Base-by-base conservation (phyloP, 495 filamentous ascomycete genomes). In the Penicillium fimorum region DNA sequence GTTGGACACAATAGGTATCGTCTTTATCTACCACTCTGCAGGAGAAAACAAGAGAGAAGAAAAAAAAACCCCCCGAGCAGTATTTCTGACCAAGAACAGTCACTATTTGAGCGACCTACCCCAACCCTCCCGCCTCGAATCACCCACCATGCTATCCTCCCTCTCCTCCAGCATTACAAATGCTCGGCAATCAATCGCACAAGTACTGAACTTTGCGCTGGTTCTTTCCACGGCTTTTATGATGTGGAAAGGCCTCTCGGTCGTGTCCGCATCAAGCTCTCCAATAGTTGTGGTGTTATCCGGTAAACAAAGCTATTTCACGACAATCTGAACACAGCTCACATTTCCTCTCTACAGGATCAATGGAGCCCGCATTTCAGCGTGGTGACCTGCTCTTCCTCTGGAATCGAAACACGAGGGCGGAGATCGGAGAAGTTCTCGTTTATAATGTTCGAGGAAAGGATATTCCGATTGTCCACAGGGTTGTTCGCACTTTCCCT, bases 361-460 rank as follows among this genome's bases (percentile, higher is more conserved):
- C 84, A 47, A 98, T 97, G 94, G 94, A 98, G 64, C 94, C 94
- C 0, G 94, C 95, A 4, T 97, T 98, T 74, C 92, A 97, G 68
- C 81, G 94, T 55, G 94, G 94, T 35, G 94, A 98, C 72, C 76
- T 98, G 4, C 79, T 98, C 10, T 89, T 97, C 64, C 76, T 98
- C 11, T 97, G 93, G 92, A 97, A 97, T 70, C 81, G 94, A 35
- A 89, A 91, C 60, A 68, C 86, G 24, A 63, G 72, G 24, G 79
- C 58, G 57, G 75, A 88, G 65, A 79, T 96, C 22, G 92, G 91
- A 51, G 92, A 96, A 73, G 77, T 96, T 24, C 92, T 97, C 48
- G 93, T 98, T 25, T 98, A 54, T 25, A 53, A 33, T 18, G 43
- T 50, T 40, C 51, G 63, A 35, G 62, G 62, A 11, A 66, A 65